Conservation (phyloP, 495 filamentous ascomycete species). For the Cenococcum geophilum region DNA sequence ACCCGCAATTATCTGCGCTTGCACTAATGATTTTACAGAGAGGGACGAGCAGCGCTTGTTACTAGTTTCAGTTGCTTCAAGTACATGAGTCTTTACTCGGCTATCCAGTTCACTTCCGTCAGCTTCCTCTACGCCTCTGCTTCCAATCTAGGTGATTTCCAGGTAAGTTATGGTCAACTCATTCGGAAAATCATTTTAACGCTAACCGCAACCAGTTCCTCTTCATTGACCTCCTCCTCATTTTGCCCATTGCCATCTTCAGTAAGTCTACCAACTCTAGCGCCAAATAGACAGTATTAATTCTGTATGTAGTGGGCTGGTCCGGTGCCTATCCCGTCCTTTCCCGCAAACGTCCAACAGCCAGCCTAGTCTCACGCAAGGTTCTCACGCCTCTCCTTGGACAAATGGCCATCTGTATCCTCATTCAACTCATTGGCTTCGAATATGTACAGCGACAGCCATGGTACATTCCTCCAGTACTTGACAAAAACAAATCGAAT, state of each 20-base stretch:
- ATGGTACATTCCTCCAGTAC: conserved; percentile 78
- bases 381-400: conserved; percentile 84
- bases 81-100: conserved; percentile 98
- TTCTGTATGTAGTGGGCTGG: conserved; percentile 65
- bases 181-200: too few species aligned
- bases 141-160: conserved; percentile 95
- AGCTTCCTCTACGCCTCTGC: conserved; percentile 94
- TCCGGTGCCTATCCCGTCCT: conserved; percentile 74
- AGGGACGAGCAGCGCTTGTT: conserved; percentile 88
- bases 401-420: conserved; percentile 74
- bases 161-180: too few species aligned
- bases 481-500: conserved; percentile 71
- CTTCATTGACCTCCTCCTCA: conserved; percentile 88
- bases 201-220: conserved; percentile 56
- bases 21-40: conserved; percentile 38
- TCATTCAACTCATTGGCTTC: conserved; percentile 71
- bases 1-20: too few species aligned
- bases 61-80: conserved; percentile 99
- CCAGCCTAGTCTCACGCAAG: conserved; percentile 88
- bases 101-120: conserved; percentile 98
- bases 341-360: conserved; percentile 78
- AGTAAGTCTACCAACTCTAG: conserved; percentile 35
- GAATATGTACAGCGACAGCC: conserved; percentile 63
- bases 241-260: conserved; percentile 93
- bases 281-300: conserved; percentile 22